These are phyloP conservation scores for Thalassiosira exigua DNA, from an alignment of 352 stramenopile species.

Conservation along the genomic window DNA sequence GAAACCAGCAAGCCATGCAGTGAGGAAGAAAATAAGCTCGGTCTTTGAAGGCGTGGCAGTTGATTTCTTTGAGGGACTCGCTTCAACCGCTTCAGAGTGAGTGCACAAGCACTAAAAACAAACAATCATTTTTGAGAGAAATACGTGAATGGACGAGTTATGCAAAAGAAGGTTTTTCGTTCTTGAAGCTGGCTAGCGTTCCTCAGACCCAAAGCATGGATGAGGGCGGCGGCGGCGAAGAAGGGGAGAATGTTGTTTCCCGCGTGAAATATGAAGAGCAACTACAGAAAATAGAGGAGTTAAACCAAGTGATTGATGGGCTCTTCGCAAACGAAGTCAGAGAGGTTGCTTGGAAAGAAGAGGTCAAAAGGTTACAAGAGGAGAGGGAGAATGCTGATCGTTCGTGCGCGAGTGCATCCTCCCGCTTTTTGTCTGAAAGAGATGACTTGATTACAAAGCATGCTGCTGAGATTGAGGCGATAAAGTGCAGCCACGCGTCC, in stretches of 20 bases:
- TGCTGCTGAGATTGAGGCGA: neutral
- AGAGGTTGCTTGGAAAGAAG: neutral
- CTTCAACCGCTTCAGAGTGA: too few species aligned
- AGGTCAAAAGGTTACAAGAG: neutral
- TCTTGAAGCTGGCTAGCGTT: too few species aligned
- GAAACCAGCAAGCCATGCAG: slow-evolving; percentile 18
- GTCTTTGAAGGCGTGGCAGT: slow-evolving; percentile 34
- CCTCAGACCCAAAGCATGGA: too few species aligned
- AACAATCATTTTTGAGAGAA: too few species aligned
- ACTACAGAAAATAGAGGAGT: neutral
- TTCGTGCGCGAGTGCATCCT: neutral
- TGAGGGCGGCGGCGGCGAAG: neutral
- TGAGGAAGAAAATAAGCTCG: slow-evolving; percentile 44
- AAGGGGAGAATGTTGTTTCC: neutral
- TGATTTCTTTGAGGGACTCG: slow-evolving; percentile 28
- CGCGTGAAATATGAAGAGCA: neutral
- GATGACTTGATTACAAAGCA: neutral
- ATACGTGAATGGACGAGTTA: too few species aligned
- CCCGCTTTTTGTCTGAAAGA: neutral
- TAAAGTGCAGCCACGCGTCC: neutral
- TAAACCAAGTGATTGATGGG: slow-evolving; percentile 1
- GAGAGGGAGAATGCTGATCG: neutral
- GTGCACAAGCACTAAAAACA: too few species aligned
- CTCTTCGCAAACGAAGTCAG: neutral
- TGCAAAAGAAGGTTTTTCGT: too few species aligned